Evolutionary conservation across 2,329 filamentous ascomycete species (phyloP), one percentile per base, ranked within the genome.

Genomic region (Monilinia fructicola): DNA sequence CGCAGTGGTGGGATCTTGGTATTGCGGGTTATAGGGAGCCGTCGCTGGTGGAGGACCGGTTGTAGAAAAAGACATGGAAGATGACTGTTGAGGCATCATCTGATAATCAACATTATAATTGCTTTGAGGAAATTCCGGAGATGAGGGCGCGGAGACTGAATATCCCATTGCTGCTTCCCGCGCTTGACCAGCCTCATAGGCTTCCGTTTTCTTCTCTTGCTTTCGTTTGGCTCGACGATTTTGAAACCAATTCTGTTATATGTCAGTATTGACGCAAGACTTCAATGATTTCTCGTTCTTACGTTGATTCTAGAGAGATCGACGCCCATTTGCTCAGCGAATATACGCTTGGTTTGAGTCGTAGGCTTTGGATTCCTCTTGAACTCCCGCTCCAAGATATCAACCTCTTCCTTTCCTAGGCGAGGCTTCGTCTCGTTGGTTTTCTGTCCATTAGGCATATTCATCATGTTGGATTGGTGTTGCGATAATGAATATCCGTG

Each of bases 281-380:
- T n/a, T 35, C 7, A 38, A 26, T 42, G 21, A 6, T 26, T 12
- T 60, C 28, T 6, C 18, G 14, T 55, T 78, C 78, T 71, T 77
- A 88, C 86, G 73, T 89, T 89, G 70, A 89, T 88, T 69, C 86
- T 81, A 23, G 86, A 82, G 70, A 86, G 81, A 70, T 88, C 86
- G n/a, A 88, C 83, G 63, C 82, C 81, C 80, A 89, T 86, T 9
- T 82, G 79, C 70, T 88, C 85, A 4, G 86, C 86, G 59, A 88
- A 80, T 62, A 83, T 81, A 69, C 85, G 85, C 76, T 89, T 89
- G 42, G 81, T 81, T 67, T 81, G 85, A 76, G 85, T 87, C 63
- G 83, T 86, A 12, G 86, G 86, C 77, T 89, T 89, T 69, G 84
- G 83, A 74, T 88, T 88, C 75, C 85, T 85, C 68, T 84, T 81